A percentile compares a stretch with the other conserved stretches of the same genome.
phyloP scores from a whole-genome alignment of 345 rosid genomes.

The Erucastrum elatum region DNA sequence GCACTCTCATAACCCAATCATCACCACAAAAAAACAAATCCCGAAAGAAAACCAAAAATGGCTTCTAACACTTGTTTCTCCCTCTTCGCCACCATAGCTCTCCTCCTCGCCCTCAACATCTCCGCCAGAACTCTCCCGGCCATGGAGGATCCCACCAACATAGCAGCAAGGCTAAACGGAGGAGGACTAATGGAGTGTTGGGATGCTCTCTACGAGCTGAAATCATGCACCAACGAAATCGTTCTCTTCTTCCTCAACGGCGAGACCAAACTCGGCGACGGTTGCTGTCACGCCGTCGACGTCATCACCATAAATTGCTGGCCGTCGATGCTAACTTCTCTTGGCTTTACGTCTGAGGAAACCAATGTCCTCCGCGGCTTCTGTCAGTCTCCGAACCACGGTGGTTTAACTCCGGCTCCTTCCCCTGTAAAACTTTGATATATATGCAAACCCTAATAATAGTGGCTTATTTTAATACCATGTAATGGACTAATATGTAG shows the following conservation, averaged over 20 bases:
- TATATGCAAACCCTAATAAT: constrained; percentile 5
- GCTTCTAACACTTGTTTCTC: constrained; percentile 20
- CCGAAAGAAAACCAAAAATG: background rate
- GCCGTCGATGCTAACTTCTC: constrained; percentile 77
- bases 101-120: constrained; percentile 11
- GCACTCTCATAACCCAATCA: background rate
- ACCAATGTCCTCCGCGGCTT: constrained; percentile 62
- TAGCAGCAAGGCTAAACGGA: constrained; percentile 32
- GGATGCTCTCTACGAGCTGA: constrained; percentile 60
- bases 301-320: constrained; percentile 60
- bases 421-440: constrained; percentile 17
- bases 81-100: constrained; percentile 24
- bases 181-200: constrained; percentile 60
- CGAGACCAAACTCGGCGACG: constrained; percentile 47
- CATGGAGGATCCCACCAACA: constrained; percentile 2
- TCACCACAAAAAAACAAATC: background rate
- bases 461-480: background rate
- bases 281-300: constrained; percentile 59
- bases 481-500: background rate
- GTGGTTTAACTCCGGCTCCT: constrained; percentile 36
- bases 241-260: constrained; percentile 61
- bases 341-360: constrained; percentile 65
- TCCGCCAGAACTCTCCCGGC: constrained; percentile 3
- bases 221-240: constrained; percentile 72
- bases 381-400: constrained; percentile 37